phyloP scores from a whole-genome alignment of 345 rosid species.

The Pistacia integerrima region DNA sequence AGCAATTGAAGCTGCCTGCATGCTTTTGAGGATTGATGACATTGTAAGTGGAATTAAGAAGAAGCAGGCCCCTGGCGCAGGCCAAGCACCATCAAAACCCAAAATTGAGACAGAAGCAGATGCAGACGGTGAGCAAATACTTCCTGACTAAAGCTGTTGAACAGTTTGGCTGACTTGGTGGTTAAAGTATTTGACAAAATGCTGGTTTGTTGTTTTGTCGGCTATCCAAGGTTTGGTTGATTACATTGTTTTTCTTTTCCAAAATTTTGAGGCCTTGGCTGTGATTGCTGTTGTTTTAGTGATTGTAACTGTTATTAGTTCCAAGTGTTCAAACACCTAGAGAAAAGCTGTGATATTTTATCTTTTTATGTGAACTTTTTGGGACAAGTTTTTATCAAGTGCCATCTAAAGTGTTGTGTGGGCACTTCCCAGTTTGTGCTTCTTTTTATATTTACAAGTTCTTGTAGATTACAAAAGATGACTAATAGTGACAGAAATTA shows the following conservation, averaged over 20 bases:
- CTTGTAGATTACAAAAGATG: too few relatives aligned
- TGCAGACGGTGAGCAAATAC: conserved; percentile 89
- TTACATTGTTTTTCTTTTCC: too few relatives aligned
- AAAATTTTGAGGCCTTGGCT: conserved; percentile 10
- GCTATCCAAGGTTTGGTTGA: background rate
- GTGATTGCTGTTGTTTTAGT: background rate
- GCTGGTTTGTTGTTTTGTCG: background rate
- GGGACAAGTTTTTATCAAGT: background rate
- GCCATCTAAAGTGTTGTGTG: background rate
- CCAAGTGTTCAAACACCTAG: background rate
- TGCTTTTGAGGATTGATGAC: conserved; percentile 94
- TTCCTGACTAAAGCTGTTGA: conserved; percentile 58
- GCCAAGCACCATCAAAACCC: conserved; percentile 59
- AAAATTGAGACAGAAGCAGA: conserved; percentile 88
- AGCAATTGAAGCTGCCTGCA: conserved; percentile 90
- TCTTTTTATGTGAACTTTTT: background rate
- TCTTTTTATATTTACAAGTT: too few relatives aligned
- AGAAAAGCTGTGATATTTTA: background rate
- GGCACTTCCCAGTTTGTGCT: too few relatives aligned
- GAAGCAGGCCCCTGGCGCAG: conserved; percentile 85
- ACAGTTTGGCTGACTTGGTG: background rate
- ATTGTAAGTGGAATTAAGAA: conserved; percentile 98
- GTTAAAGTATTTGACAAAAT: background rate
- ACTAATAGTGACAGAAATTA: too few relatives aligned
- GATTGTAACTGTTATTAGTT: conserved; percentile 2